phyloP scores from a whole-genome alignment of 345 rosid genomes.

The Aethionema arabicum region DNA sequence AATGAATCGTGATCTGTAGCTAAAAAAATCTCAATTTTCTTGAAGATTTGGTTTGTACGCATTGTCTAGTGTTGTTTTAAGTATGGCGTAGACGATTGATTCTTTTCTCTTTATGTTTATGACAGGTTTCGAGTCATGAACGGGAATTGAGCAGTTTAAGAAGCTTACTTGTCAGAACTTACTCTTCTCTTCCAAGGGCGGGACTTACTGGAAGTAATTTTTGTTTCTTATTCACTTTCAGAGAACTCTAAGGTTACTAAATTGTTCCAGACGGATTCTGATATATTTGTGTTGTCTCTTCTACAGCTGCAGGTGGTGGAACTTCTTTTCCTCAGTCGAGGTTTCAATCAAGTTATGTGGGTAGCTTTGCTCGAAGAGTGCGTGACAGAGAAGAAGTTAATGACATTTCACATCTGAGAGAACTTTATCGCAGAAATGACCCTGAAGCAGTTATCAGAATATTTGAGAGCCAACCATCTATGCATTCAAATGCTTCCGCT shows the following conservation, averaged over 20 bases:
- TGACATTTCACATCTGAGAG: conserved; percentile 69
- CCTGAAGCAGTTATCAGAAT: conserved; percentile 82
- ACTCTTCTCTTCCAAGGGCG: conserved; percentile 41
- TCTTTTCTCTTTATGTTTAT: neutral
- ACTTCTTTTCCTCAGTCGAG: conserved; percentile 39
- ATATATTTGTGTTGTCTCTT: neutral
- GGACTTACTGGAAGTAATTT: conserved; percentile 48
- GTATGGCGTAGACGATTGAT: neutral
- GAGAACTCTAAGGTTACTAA: neutral
- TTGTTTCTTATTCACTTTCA: neutral
- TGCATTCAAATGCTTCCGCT: conserved; percentile 64
- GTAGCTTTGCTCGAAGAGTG: conserved; percentile 68
- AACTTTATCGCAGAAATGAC: conserved; percentile 72
- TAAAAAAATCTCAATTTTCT: neutral
- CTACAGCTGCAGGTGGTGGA: conserved; percentile 20
- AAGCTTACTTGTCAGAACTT: conserved; percentile 45
- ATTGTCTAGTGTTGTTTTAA: neutral
- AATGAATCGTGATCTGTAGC: neutral
- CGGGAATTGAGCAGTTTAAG: conserved; percentile 45
- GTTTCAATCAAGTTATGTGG: conserved; percentile 69
- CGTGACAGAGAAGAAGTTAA: conserved; percentile 74
- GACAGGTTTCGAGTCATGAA: conserved; percentile 58
- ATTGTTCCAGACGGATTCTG: conserved; percentile 10
- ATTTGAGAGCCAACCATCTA: conserved; percentile 78
- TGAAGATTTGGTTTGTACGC: neutral